Evolutionary conservation across 371 early-diverging fungal genomes (phyloP), one percentile per base, ranked within the genome.

Genomic region (Haplosporangium sp.): DNA sequence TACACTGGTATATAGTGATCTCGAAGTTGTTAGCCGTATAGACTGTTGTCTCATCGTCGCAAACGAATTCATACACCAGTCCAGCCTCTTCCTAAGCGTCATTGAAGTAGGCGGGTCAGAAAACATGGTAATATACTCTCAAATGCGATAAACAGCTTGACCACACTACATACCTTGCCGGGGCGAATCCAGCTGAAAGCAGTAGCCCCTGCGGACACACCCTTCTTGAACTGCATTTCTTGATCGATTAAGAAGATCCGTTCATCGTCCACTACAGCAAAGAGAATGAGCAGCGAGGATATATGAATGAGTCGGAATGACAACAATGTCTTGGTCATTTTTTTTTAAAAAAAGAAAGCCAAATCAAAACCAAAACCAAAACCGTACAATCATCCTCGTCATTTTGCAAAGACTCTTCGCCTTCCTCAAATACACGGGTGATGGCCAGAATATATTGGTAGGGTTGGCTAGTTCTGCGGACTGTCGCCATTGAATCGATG

Each of bases 381-480:
- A 16, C 38, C 51, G 52, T 76, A 64, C 76, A 47, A 20, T 84
- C 82, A 45, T 55, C 63, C 8, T 82, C 83, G 6, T 86, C 85
- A 55, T 67, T 60, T 53, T 80, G 85, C 8, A 86, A 75, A 12
- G 86, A 85, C 29, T 84, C 90, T 59, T 94, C 94, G 54, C 91
- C 94, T 55, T 95, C 94, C 8, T 93, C 93, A 64, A 86, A 87
- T 14, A 90, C 76, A 20, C 94, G 87, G 46, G 83, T 85, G 14
- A 90, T 84, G 8, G 93, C 86, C 13, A 95, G 83, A 57, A 86
- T 81, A 64, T 84, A 89, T 60, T 92, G 91, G 82, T 81, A 87
- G 40, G 86, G 72, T 56, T 69, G 64, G 16, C 84, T 61, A 10
- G 89, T 90, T 40, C 87, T 84, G 14, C 88, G 86, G 46, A 95